Evolutionary conservation across 1,284 basidiomycete genomes (phyloP), one percentile per base, ranked within the genome.

Genomic region (Ceratobasidium sp.): DNA sequence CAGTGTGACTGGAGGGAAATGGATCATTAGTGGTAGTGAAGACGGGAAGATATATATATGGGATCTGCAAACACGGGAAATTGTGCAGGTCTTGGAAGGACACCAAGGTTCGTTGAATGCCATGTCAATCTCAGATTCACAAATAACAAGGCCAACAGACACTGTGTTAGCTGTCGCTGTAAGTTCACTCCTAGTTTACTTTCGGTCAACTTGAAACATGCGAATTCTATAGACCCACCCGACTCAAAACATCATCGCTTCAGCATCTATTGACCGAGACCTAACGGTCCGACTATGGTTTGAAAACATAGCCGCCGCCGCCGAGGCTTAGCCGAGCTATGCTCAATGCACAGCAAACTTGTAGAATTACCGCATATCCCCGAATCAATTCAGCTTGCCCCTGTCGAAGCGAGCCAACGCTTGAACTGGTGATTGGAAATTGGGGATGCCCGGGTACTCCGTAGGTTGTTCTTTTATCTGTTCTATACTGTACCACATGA

Each of bases 21-120:
- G 88, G 77, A 85, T 99, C 55, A 83, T 96, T 4, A 88, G 91
- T 58, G 96, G 96, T 0, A 94, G 92, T 68, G 96, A 98, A 80
- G 95, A 98, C 76, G 85, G 87, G 71, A 92, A 91, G 74, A 81
- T 96, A 15, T 90, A 92, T 72, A 81, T 97, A 27, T 99, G 95
- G 94, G 92, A 98, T 77, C 76, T 98, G 64, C 95, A 98, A 78
- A 89, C 86, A 2, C 85, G 94, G 34, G 82, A 91, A 74, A 80
- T 96, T 5, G 78, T 90, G 6, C 89, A 92, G 74, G 80, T 86
- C 0, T 81, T 96, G 17, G 87, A 91, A 72, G 93, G 90, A 1
- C 94, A 95, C 78, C 82, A 87, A 80, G 93, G 91, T 92, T 72
- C 32, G 83, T 25, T 25, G 49, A 17, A 73, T 65, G 17, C 17